A percentile compares a stretch with the other conserved stretches of the same genome.
These are phyloP conservation scores for Lipomyces spencermartinsiae DNA, from an alignment of 805 yeast genomes.

Conservation along the genomic window DNA sequence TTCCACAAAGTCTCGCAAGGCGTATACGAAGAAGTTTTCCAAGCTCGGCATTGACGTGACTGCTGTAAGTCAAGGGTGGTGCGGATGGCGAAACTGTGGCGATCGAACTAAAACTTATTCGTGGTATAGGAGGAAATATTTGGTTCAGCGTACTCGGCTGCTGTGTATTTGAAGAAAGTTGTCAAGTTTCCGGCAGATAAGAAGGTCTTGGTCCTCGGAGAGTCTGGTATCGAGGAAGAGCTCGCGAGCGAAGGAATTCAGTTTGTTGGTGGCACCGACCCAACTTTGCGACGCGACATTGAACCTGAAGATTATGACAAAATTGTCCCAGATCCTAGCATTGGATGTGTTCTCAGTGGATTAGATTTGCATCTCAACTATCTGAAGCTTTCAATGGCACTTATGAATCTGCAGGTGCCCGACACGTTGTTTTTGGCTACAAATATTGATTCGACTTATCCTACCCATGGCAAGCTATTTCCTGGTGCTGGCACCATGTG, in stretches of 20 bases:
- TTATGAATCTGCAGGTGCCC: conserved; percentile 76
- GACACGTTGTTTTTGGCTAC: conserved; percentile 83
- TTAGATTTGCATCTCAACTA: conserved; percentile 79
- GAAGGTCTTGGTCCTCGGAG: conserved; percentile 91
- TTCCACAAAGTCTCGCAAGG: conserved; percentile 84
- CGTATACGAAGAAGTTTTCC: conserved; percentile 76
- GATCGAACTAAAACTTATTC: background rate
- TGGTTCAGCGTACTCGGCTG: conserved; percentile 91
- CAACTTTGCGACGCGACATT: conserved; percentile 56
- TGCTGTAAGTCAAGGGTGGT: conserved; percentile 23
- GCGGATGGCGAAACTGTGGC: background rate
- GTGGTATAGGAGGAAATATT: conserved; percentile 68
- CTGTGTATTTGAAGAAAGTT: conserved; percentile 80
- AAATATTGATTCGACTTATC: conserved; percentile 93
- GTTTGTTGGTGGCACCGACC: conserved; percentile 84
- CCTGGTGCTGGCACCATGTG: conserved; percentile 97
- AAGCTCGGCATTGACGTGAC: conserved; percentile 57
- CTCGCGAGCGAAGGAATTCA: conserved; percentile 73
- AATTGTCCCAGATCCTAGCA: conserved; percentile 67
- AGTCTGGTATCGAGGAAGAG: conserved; percentile 83
- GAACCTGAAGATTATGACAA: conserved; percentile 51
- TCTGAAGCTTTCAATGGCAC: conserved; percentile 76
- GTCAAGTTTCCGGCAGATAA: conserved; percentile 72
- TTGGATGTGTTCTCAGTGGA: conserved; percentile 91
- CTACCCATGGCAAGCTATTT: conserved; percentile 79